Evolutionary conservation across 169 alveolate species (phyloP), one percentile per base, ranked within the genome.

Genomic region (Pseudocohnilembus persalinus): DNA sequence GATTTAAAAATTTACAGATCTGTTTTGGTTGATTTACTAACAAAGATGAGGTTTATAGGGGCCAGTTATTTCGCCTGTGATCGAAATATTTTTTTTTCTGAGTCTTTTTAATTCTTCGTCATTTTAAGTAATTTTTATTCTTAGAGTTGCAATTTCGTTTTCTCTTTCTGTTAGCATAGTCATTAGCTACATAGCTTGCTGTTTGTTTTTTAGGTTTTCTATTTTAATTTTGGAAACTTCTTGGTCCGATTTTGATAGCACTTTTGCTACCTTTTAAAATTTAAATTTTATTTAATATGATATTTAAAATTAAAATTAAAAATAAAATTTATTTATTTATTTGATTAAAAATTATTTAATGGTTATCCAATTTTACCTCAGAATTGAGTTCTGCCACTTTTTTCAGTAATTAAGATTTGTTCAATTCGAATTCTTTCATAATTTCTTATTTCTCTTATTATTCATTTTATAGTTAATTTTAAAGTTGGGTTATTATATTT

Each of bases 101-200:
- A 77, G 1, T 33, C 82, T 77, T 77, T 77, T n/a, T 6, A 68
- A 28, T 34, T 77, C 82, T 77, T 77, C 82, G 30, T 77, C 82
- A 25, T 33, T 33, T 24, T 31, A 24, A n/a, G 63, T 68, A 11
- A 77, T 27, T 31, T 77, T 77, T 20, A 33, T 31, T 31, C 82
- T 77, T 0, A 77, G 82, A 24, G 34, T 31, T 0, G 82, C 65
- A 31, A 77, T 77, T 77, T 77, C 82, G 26, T 68, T 77, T 77
- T 77, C 82, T 24, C 63, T 77, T 24, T 77, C 63, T 27, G 74
- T 77, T 20, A 77, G 28, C 0, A 77, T n/a, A 26, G 34, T 4
- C 20, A 77, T 63, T 32, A 77, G 63, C 30, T 77, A 26, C 20
- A 33, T 33, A 25, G 28, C 63, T 77, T 77, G n/a, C 33, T 77